Evolutionary conservation across 306 rosid genomes (phyloP), one percentile per base, ranked within the genome.

Genomic region (Pueraria montana): DNA sequence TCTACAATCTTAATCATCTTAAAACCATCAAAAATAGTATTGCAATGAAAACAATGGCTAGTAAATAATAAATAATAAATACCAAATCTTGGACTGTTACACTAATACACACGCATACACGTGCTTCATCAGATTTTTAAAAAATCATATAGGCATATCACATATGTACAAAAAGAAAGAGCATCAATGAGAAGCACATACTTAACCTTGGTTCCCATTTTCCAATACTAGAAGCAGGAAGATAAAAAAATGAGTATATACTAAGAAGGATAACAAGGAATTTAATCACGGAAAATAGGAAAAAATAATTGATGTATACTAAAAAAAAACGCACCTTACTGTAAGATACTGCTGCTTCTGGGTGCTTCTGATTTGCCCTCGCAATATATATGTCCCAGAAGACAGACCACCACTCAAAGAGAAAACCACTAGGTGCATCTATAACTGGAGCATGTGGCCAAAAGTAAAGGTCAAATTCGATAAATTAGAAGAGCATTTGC

Each of bases 341-440:
- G 86, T 86, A 91, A 81, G 89, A 88, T 66, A 86, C 63, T 40
- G 97, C 97, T 77, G 89, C 78, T 80, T 91, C 97, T 11, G 95
- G 86, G 82, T 87, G 91, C 76, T 89, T 87, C 62, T 76, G 87
- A 75, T 86, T 86, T n/a, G 85, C 76, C 87, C 88, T 87, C 26
- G 92, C 82, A 65, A 91, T 89, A 59, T 84, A 91, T 53, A 91
- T 75, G 75, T 93, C 94, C 96, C 97, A 91, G 73, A 90, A 94
- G 74, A 94, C 94, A 68, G 97, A 87, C 98, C 97, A 94, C 97
- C 98, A 94, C 72, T 94, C 98, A 4, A 87, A 86, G 83, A 94
- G 97, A 90, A 93, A 95, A 65, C 95, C 94, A 40, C 83, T 75
- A 21, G 97, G 97, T 21, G 93, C 95, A 45, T 86, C 94, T 59